Percentiles rank a stretch among this genome's conserved stretches.
Evolutionary conservation across 2,329 filamentous ascomycete genomes (phyloP).

Genomic region (Aquanectria penicillioides): DNA sequence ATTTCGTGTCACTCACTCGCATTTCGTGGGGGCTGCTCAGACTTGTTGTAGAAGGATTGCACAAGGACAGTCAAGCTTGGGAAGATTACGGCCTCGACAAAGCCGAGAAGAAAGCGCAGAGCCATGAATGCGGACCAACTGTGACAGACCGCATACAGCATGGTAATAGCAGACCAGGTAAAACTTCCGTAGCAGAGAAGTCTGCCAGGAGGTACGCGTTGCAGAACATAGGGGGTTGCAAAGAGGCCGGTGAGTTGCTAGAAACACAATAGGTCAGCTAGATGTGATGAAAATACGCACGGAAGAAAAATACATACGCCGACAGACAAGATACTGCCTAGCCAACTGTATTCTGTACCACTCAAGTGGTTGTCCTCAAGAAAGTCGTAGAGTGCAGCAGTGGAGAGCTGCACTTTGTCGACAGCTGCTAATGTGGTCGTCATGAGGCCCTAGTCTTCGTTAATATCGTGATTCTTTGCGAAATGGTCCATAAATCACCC

Average conservation of each 20-base stretch:
- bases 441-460: no score
- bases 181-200: conserved; percentile 21
- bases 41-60: conserved; percentile 21
- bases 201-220: conserved; percentile 27
- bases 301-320: conserved; percentile 20
- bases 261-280: not conserved
- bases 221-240: conserved; percentile 22
- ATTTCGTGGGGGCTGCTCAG: conserved; percentile 29
- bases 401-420: conserved; percentile 45
- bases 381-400: conserved; percentile 39
- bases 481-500: no score
- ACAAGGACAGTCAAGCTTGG: conserved; percentile 25
- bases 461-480: no score
- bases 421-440: conserved; percentile 26
- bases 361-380: conserved; percentile 26
- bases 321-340: conserved; percentile 31
- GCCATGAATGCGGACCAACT: conserved; percentile 28
- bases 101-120: conserved; percentile 28
- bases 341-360: conserved; percentile 35
- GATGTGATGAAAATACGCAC: not conserved
- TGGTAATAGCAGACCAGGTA: conserved; percentile 25
- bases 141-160: conserved; percentile 24
- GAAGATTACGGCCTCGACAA: conserved; percentile 26
- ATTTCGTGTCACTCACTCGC: conserved; percentile 18
- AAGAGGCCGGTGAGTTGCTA: conserved; percentile 10